These are phyloP conservation scores for Carex arenaria DNA, from an alignment of 202 grass and related monocot genomes.

Conservation along the genomic window DNA sequence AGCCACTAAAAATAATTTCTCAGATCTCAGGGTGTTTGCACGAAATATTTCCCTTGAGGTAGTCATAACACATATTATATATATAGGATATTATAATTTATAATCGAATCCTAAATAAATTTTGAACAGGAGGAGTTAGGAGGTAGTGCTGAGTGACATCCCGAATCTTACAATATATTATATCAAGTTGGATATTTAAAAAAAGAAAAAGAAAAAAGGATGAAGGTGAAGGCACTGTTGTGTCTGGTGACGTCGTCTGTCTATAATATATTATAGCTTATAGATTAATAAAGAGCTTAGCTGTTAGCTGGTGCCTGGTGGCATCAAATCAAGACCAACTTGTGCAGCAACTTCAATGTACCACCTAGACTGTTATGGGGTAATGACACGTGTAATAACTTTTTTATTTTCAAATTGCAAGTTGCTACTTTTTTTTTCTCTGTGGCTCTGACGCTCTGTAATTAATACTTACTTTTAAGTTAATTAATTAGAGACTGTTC, in stretches of 20 bases:
- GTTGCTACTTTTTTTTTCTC: not conserved
- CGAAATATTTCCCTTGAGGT: not conserved
- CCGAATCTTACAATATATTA: not conserved
- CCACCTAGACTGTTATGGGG: not conserved
- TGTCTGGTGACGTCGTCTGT: not conserved
- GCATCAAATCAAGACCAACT: not conserved
- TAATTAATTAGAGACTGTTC: not conserved
- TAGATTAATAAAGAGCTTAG: too few species aligned
- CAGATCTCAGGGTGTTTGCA: not conserved
- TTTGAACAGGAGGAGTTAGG: not conserved
- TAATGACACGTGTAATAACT: not conserved
- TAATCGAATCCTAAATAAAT: not conserved
- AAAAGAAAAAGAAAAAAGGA: not conserved
- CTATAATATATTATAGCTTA: too few species aligned
- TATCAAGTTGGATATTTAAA: not conserved
- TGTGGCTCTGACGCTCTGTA: too few species aligned
- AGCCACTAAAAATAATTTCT: not conserved
- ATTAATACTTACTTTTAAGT: not conserved
- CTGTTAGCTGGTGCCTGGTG: too few species aligned
- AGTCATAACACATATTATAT: not conserved
- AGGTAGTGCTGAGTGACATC: slow-evolving; percentile 15
- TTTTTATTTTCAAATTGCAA: not conserved
- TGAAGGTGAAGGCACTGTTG: not conserved
- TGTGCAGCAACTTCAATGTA: not conserved
- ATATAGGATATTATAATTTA: too few species aligned